Conservation (phyloP, 192 early-diverging fungal species). For the Thoreauomyces humboldtii region DNA sequence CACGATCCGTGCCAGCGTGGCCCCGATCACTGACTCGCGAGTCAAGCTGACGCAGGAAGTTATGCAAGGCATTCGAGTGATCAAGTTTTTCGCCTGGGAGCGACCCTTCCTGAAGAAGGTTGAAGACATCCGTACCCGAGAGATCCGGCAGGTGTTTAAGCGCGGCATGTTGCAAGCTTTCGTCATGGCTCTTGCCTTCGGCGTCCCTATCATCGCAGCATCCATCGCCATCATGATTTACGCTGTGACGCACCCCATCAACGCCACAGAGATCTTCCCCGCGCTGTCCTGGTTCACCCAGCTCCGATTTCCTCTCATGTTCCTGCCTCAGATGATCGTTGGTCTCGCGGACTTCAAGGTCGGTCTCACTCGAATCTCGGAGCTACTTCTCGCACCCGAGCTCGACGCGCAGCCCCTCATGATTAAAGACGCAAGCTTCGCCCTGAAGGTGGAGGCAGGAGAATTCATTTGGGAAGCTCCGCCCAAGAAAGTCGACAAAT, state of each 20-base stretch:
- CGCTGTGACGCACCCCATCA: slow-evolving; percentile 29
- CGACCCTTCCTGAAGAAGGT: slow-evolving; percentile 63
- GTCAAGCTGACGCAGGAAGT: slow-evolving; percentile 71
- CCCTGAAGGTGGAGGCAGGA: slow-evolving; percentile 58
- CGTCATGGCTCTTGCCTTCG: slow-evolving; percentile 49
- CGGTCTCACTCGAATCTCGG: slow-evolving; percentile 47
- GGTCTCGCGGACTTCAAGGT: slow-evolving; percentile 50
- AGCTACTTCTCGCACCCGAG: slow-evolving; percentile 59
- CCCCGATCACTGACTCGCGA: slow-evolving; percentile 68
- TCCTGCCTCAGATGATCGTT: slow-evolving; percentile 50
- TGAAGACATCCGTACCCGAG: slow-evolving; percentile 43
- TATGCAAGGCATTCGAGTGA: slow-evolving; percentile 68
- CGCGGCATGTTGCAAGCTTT: slow-evolving; percentile 35
- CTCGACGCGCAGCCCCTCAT: slow-evolving; percentile 45
- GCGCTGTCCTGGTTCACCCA: slow-evolving; percentile 47
- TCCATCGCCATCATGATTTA: slow-evolving; percentile 48
- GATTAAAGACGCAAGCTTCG: slow-evolving; percentile 42
- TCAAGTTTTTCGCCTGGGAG: slow-evolving; percentile 78
- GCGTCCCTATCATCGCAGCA: slow-evolving; percentile 42
- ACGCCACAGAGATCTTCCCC: slow-evolving; percentile 43
- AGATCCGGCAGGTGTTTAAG: slow-evolving; percentile 39
- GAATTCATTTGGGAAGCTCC: slow-evolving; percentile 66
- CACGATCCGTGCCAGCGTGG: slow-evolving; percentile 40
- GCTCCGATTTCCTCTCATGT: slow-evolving; percentile 52
- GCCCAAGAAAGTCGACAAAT: neutral